These are phyloP conservation scores for Wickerhamiella lipophila DNA, from an alignment of 805 yeast species.

Conservation along the genomic window DNA sequence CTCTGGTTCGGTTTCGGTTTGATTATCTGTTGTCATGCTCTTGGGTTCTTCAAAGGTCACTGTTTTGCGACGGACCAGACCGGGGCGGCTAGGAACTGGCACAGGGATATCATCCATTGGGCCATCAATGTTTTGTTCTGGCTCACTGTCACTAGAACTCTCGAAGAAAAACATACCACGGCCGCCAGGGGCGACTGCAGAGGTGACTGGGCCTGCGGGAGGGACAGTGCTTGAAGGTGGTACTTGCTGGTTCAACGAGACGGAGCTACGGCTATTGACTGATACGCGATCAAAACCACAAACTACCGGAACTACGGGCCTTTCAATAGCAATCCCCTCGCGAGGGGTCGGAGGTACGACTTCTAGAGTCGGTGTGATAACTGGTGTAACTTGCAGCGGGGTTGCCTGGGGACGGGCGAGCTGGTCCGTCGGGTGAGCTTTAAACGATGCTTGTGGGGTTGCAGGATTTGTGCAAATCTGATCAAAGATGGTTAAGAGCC, in stretches of 20 bases:
- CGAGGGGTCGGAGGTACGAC: conserved; percentile 1
- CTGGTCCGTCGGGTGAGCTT: neutral
- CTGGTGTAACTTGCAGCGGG: conserved; percentile 5
- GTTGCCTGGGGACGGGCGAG: neutral
- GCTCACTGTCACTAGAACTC: conserved; percentile 8
- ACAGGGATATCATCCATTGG: conserved; percentile 2
- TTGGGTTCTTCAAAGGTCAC: conserved; percentile 11
- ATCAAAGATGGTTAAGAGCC: conserved; percentile 4
- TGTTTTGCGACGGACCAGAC: conserved; percentile 5
- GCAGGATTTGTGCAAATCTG: conserved; percentile 9
- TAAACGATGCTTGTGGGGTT: conserved; percentile 1
- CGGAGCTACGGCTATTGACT: conserved; percentile 3
- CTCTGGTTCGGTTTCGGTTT: neutral
- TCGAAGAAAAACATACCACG: conserved; percentile 10
- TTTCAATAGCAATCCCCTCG: neutral
- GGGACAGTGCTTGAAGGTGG: neutral
- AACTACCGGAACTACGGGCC: neutral
- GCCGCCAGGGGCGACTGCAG: neutral
- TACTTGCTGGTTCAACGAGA: neutral
- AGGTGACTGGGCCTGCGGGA: neutral
- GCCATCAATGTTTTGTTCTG: neutral
- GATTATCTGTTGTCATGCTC: neutral
- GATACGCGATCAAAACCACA: conserved; percentile 10
- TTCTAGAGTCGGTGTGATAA: conserved; percentile 6
- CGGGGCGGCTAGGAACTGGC: conserved; percentile 5